Percentiles rank a stretch among this genome's conserved stretches.
phyloP scores from a whole-genome alignment of 305 asterid genomes.

The Solanum chacoense region DNA sequence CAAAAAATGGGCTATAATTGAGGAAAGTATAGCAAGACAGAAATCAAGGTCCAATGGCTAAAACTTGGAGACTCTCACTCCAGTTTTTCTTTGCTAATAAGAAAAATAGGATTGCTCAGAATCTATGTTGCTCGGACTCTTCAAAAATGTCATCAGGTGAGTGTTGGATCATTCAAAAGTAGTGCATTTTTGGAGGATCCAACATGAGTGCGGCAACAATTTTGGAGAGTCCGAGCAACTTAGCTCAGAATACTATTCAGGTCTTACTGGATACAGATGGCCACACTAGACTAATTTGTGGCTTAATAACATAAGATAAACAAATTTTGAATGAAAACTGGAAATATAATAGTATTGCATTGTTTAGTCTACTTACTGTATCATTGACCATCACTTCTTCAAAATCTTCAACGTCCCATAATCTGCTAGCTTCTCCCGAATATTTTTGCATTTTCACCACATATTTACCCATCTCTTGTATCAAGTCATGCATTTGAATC shows the following conservation, averaged over 20 bases:
- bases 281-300: not conserved
- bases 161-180: not conserved
- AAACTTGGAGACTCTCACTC: not conserved
- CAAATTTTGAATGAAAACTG: not conserved
- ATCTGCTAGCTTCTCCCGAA: not conserved
- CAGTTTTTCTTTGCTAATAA: not conserved
- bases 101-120: not conserved
- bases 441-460: not conserved
- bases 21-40: not conserved
- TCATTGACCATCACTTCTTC: not conserved
- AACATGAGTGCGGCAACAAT: not conserved
- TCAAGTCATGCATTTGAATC: not conserved
- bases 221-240: not conserved
- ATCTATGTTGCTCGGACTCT: not conserved
- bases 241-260: not conserved
- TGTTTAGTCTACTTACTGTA: not conserved
- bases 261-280: not conserved
- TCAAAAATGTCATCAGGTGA: not conserved
- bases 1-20: not conserved
- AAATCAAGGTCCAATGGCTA: not conserved
- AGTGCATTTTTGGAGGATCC: not conserved
- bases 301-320: not conserved
- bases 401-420: not conserved
- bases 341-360: not conserved
- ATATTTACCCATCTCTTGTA: not conserved